Evolutionary conservation across 225 moss, liverwort and hornwort species (phyloP).

Genomic region (Asterella californica): DNA sequence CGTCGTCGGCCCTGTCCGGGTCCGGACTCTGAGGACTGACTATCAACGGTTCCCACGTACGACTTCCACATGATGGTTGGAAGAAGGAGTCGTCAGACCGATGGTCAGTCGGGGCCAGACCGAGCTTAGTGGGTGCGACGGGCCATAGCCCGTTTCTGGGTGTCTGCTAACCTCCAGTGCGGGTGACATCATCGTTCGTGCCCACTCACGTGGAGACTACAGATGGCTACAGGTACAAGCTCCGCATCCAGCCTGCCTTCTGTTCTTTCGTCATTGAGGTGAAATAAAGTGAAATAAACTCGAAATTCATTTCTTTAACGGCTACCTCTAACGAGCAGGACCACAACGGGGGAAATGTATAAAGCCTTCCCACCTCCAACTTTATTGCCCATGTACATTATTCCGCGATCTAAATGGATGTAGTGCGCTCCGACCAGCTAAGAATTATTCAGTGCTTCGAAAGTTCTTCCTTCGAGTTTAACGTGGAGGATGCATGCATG

Average conservation of each 20-base stretch:
- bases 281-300: background rate
- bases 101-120: background rate
- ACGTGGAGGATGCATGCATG: too few species aligned
- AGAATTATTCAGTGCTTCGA: too few species aligned
- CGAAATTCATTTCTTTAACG: conserved; percentile 1
- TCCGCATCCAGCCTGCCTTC: too few species aligned
- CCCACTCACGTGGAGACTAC: background rate
- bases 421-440: too few species aligned
- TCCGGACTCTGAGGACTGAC: background rate
- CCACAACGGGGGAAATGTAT: too few species aligned
- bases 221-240: background rate
- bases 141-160: background rate
- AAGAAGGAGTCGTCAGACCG: background rate
- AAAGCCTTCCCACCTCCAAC: too few species aligned
- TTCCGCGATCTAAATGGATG: too few species aligned
- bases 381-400: too few species aligned
- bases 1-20: background rate
- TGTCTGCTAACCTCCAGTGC: background rate
- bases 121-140: background rate
- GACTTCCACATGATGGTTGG: background rate
- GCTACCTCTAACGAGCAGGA: background rate
- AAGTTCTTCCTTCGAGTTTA: too few species aligned
- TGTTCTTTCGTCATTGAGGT: too few species aligned
- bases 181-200: background rate
- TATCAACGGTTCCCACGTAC: background rate